phyloP scores from a whole-genome alignment of 106 monocot genomes.

The Dendrobium chrysotoxum region DNA sequence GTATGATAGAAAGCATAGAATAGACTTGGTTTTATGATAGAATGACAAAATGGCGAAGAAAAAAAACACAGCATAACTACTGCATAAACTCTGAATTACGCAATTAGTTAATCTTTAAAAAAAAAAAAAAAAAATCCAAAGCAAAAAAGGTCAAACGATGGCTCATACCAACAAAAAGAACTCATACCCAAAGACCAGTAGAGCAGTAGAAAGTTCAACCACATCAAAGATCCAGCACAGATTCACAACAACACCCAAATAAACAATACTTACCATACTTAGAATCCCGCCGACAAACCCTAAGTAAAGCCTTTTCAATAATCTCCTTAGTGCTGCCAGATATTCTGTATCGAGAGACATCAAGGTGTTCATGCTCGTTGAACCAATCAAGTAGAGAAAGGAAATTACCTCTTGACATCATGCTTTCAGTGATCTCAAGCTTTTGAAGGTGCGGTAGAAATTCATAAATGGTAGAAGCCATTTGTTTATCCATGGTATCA shows the following conservation, averaged over 20 bases:
- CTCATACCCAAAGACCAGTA: background rate
- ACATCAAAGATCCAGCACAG: conserved; percentile 9
- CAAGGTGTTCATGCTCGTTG: conserved; percentile 50
- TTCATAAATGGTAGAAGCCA: conserved; percentile 40
- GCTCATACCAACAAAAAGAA: background rate
- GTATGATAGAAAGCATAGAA: background rate
- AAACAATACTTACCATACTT: conserved; percentile 9
- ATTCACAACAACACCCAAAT: conserved; percentile 37
- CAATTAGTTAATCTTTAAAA: background rate
- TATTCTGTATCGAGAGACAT: conserved; percentile 46
- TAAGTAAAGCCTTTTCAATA: conserved; percentile 54
- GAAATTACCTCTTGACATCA: conserved; percentile 18
- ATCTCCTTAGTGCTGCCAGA: conserved; percentile 31
- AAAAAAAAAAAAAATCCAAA: background rate
- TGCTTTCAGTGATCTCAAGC: conserved; percentile 35
- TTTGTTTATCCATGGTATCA: conserved; percentile 17
- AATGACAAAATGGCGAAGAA: background rate
- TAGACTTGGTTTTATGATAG: background rate
- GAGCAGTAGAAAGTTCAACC: background rate
- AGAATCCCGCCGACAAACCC: conserved; percentile 54
- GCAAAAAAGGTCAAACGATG: background rate
- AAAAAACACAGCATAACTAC: background rate
- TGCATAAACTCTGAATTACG: background rate
- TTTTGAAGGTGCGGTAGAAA: conserved; percentile 37
- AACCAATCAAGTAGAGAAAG: conserved; percentile 43